phyloP scores from a whole-genome alignment of 164 flowering plant species.

The Vitis rotundifolia region DNA sequence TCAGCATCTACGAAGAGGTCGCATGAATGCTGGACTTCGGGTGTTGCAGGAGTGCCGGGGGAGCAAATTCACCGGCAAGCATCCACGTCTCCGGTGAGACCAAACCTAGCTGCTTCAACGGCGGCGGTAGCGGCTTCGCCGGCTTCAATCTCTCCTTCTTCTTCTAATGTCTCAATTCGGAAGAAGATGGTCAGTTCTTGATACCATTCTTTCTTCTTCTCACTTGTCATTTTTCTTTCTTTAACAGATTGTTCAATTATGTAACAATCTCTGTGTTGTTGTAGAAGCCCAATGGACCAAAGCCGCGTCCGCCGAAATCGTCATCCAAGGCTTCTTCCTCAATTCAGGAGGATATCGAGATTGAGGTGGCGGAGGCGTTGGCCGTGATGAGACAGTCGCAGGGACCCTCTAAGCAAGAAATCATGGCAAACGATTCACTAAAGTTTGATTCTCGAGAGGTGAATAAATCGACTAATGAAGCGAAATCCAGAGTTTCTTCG shows the following conservation, averaged over 20 bases:
- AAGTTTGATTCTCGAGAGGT: slow-evolving; percentile 44
- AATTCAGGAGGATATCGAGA: slow-evolving; percentile 85
- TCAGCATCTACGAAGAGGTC: slow-evolving; percentile 88
- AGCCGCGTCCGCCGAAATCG: slow-evolving; percentile 60
- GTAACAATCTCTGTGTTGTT: slow-evolving; percentile 10
- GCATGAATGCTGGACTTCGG: slow-evolving; percentile 69
- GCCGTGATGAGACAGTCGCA: slow-evolving; percentile 87
- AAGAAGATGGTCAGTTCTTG: slow-evolving; percentile 62
- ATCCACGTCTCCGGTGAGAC: slow-evolving; percentile 79
- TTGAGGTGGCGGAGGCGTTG: slow-evolving; percentile 93
- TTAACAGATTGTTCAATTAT: background rate
- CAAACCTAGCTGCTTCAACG: slow-evolving; percentile 12
- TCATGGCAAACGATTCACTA: slow-evolving; percentile 18
- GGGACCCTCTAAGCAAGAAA: slow-evolving; percentile 59
- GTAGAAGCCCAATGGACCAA: slow-evolving; percentile 70
- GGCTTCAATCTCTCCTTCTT: slow-evolving; percentile 64
- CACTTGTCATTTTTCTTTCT: background rate
- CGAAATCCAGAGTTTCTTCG: slow-evolving; percentile 71
- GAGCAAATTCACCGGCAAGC: slow-evolving; percentile 67
- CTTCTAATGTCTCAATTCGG: slow-evolving; percentile 54
- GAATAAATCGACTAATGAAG: slow-evolving; percentile 45
- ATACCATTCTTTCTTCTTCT: background rate
- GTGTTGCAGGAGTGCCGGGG: slow-evolving; percentile 33
- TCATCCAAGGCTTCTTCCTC: slow-evolving; percentile 53
- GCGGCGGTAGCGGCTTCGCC: slow-evolving; percentile 31